Percentiles rank a stretch among this genome's conserved stretches.
phyloP scores from a whole-genome alignment of 257 asterid genomes.

The Ballota nigra region DNA sequence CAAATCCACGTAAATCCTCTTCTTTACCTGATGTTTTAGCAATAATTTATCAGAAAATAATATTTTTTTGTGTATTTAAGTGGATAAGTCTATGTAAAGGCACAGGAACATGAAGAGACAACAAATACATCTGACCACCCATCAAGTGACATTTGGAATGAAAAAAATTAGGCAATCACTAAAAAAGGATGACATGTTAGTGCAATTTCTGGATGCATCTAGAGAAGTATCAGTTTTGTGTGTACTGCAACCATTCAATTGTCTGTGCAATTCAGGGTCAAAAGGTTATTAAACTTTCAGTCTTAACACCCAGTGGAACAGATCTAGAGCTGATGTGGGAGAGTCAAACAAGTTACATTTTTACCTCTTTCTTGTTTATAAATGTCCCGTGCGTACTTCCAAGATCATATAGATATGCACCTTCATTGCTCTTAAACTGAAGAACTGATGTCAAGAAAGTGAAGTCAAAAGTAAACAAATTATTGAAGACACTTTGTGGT shows the following conservation, averaged over 20 bases:
- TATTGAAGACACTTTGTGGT: background rate
- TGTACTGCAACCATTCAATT: conserved; percentile 10
- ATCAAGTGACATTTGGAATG: background rate
- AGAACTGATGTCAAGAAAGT: conserved; percentile 57
- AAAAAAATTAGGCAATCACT: background rate
- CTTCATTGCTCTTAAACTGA: conserved; percentile 78
- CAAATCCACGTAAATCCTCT: conserved; percentile 74
- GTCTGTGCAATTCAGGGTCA: conserved; percentile 10
- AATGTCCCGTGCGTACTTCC: conserved; percentile 96
- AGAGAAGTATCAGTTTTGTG: background rate
- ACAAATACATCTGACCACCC: background rate
- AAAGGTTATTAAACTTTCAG: background rate
- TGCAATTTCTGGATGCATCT: conserved; percentile 11
- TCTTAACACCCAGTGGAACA: background rate
- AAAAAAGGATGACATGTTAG: background rate
- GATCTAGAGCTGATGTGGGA: background rate
- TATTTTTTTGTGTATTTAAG: background rate
- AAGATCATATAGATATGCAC: conserved; percentile 79
- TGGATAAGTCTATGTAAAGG: conserved; percentile 7
- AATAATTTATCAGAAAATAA: conserved; percentile 18
- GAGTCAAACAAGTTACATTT: conserved; percentile 13
- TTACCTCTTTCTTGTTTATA: conserved; percentile 86
- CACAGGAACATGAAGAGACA: conserved; percentile 6
- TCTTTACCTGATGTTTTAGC: conserved; percentile 53
- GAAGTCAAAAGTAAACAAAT: conserved; percentile 5